A percentile compares a stretch with the other conserved stretches of the same genome.
Evolutionary conservation across 495 filamentous ascomycete genomes (phyloP).

Genomic region (Podospora didyma): DNA sequence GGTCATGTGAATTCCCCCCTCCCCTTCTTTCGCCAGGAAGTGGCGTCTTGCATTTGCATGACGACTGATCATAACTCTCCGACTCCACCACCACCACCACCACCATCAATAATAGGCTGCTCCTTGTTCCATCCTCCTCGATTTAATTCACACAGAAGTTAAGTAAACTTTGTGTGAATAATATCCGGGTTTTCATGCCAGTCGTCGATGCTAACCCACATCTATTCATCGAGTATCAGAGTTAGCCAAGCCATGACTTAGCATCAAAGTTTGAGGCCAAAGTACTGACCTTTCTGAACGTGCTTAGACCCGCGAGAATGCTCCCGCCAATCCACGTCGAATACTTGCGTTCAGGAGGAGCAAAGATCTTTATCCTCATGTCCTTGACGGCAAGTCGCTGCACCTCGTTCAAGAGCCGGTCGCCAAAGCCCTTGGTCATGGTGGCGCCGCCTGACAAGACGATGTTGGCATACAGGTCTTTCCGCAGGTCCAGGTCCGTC

Average conservation of each 20-base stretch:
- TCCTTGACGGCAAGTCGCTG: constrained; percentile 93
- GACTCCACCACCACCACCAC: no score
- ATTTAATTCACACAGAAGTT: no score
- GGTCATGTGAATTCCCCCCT: no score
- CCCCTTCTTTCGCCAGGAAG: no score
- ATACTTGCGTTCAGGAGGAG: constrained; percentile 95
- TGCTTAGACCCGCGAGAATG: constrained; percentile 94
- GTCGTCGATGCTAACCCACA: constrained; percentile 98
- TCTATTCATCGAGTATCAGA: constrained; percentile 49
- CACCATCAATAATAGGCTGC: no score
- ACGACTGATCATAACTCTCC: no score
- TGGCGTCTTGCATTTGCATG: no score
- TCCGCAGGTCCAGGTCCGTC: constrained; percentile 96
- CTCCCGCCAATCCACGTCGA: constrained; percentile 98
- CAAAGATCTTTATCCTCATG: constrained; percentile 98
- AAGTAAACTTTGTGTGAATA: constrained; percentile 96
- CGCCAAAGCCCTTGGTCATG: constrained; percentile 84
- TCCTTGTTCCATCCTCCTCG: no score
- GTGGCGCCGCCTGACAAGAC: constrained; percentile 95
- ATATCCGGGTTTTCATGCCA: constrained; percentile 99
- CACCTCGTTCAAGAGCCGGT: constrained; percentile 85
- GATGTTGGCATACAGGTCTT: constrained; percentile 91
- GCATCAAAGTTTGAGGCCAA: background rate
- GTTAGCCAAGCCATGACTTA: background rate
- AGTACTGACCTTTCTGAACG: constrained; percentile 84